phyloP scores from a whole-genome alignment of 345 rosid species.

The Populus pruinosa region DNA sequence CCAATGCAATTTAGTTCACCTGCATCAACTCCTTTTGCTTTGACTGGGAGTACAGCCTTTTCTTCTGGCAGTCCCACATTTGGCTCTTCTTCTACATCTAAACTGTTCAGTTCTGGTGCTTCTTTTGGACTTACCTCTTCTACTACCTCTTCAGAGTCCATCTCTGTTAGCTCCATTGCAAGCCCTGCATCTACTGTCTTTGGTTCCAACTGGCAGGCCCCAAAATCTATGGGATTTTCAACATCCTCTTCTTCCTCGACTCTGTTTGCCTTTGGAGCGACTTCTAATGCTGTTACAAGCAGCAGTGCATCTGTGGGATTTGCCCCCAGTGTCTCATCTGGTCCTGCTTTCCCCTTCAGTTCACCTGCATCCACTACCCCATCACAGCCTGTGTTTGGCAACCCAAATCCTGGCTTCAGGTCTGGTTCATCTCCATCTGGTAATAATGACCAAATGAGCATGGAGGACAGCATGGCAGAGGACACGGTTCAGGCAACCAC shows the following conservation, averaged over 20 bases:
- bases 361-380: constrained; percentile 43
- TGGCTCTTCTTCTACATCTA: constrained; percentile 46
- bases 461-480: constrained; percentile 99
- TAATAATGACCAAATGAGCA: constrained; percentile 67
- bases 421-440: constrained; percentile 46
- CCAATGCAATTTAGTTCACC: constrained; percentile 53
- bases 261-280: constrained; percentile 44
- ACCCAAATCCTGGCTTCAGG: constrained; percentile 35
- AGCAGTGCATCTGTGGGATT: constrained; percentile 38
- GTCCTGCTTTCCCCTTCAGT: constrained; percentile 46
- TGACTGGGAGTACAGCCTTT: constrained; percentile 40
- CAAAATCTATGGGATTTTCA: constrained; percentile 42
- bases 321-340: constrained; percentile 45
- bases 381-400: constrained; percentile 50
- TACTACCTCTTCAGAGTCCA: constrained; percentile 31
- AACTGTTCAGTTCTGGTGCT: constrained; percentile 41
- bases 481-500: constrained; percentile 65
- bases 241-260: constrained; percentile 45
- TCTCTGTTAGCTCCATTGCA: constrained; percentile 41
- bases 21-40: constrained; percentile 43
- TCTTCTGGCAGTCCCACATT: constrained; percentile 47
- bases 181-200: constrained; percentile 36
- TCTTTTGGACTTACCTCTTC: constrained; percentile 49
- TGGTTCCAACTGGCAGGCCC: constrained; percentile 57
- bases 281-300: constrained; percentile 35